phyloP scores from a whole-genome alignment of 176 grass and related monocot genomes.

The Aegilops umbellulata region DNA sequence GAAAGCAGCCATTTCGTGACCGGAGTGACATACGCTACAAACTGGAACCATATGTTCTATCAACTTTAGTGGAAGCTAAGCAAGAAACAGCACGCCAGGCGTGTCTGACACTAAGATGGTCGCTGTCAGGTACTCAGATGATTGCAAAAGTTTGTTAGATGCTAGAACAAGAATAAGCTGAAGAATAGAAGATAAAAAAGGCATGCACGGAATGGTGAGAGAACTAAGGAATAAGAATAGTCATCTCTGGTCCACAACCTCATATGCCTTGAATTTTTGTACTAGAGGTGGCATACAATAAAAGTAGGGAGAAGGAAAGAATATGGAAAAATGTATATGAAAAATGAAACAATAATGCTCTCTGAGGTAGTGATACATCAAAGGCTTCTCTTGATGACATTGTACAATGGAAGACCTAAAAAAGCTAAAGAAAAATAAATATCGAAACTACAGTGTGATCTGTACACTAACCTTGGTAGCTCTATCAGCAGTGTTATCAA shows the following conservation, averaged over 20 bases:
- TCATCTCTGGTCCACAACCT: constrained; percentile 6
- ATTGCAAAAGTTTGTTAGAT: neutral
- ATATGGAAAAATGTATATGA: neutral
- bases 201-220: neutral
- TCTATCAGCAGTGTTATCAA: constrained; percentile 62
- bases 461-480: constrained; percentile 49
- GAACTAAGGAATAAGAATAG: neutral
- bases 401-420: constrained; percentile 6
- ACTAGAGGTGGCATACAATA: neutral
- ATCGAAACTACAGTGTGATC: neutral
- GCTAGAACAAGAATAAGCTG: neutral
- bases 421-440: neutral
- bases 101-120: neutral
- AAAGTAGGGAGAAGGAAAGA: neutral
- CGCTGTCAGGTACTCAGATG: neutral
- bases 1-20: neutral
- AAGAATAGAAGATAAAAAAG: neutral
- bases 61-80: neutral
- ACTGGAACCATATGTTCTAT: neutral
- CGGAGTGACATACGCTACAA: neutral
- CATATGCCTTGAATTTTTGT: neutral
- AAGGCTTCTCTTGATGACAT: constrained; percentile 17
- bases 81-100: neutral
- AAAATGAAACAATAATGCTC: neutral
- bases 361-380: constrained; percentile 7